A percentile compares a stretch with the other conserved stretches of the same genome.
These are phyloP conservation scores for Dissophora ornata DNA, from an alignment of 192 early-diverging fungal species.

Conservation along the genomic window DNA sequence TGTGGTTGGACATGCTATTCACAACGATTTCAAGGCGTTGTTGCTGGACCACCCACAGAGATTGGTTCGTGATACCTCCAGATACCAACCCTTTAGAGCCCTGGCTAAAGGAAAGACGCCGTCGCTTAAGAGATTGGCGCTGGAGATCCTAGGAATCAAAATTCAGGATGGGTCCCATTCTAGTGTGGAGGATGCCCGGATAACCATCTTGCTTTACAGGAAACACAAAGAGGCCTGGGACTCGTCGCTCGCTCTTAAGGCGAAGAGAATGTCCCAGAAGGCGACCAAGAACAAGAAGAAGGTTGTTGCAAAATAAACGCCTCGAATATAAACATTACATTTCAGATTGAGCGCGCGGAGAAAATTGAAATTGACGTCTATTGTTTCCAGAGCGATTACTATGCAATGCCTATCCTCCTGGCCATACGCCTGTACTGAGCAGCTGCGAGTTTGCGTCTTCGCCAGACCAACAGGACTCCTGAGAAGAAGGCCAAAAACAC, in stretches of 20 bases:
- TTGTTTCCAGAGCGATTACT: background rate
- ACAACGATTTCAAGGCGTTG: slow-evolving; percentile 88
- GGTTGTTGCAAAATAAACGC: background rate
- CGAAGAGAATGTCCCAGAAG: slow-evolving; percentile 26
- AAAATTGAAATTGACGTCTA: background rate
- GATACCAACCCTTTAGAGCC: slow-evolving; percentile 80
- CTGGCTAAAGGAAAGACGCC: slow-evolving; percentile 72
- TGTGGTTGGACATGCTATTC: slow-evolving; percentile 91
- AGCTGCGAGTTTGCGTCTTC: slow-evolving; percentile 47
- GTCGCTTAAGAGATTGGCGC: slow-evolving; percentile 80
- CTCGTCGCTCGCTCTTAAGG: slow-evolving; percentile 54
- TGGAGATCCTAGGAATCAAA: slow-evolving; percentile 75
- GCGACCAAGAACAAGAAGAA: slow-evolving; percentile 35
- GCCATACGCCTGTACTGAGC: slow-evolving; percentile 54
- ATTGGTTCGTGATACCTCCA: slow-evolving; percentile 86
- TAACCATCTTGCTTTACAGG: slow-evolving; percentile 90
- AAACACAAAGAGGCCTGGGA: slow-evolving; percentile 91
- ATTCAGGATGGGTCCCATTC: slow-evolving; percentile 93
- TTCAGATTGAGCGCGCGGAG: background rate
- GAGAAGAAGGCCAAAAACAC: slow-evolving; percentile 38
- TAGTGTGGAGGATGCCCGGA: slow-evolving; percentile 90
- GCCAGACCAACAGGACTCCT: slow-evolving; percentile 37
- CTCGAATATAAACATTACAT: background rate
- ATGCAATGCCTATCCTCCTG: slow-evolving; percentile 48
- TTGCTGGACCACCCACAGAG: slow-evolving; percentile 83